Evolutionary conservation across 177 flowering plant species (phyloP), one percentile per base, ranked within the genome.

Genomic region (Vitis hybrid): DNA sequence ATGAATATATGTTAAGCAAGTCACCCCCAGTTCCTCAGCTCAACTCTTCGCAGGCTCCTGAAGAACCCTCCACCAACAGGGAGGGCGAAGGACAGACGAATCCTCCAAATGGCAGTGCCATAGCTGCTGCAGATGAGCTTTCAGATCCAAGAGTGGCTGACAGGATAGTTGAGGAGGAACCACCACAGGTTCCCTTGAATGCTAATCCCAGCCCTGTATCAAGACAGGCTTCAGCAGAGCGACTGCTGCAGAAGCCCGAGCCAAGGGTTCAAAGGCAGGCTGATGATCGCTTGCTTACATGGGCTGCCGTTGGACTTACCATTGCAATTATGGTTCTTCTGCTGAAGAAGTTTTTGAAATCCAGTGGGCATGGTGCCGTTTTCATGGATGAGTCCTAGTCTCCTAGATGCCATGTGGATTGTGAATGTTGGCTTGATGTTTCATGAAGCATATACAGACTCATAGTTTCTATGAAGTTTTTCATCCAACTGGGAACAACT

Each of bases 1-100:
- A 95, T 81, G 82, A 86, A 46, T 95, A 85, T 66, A 93, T 95
- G 97, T 81, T 91, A 21, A 90, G 95, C 87, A 95, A 93, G 83
- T 90, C 89, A 40, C 90, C 89, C 1, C 86, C 92, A 15, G 88
- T 83, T 72, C 91, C 93, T 51, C 86, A 89, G 72, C 78, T 65
- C 40, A 73, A 68, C 70, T 49, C 76, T 10, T 6, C 76, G 5
- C 67, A 75, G 70, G 62, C 73, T 46, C 35, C 85, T 6, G 85
- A 81, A 69, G 83, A 81, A 19, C 70, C 69, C 1, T 27, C 80
- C 21, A 58, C 65, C 65, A 60, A 74, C 30, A 60, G 40, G 67
- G 89, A 84, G 35, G 71, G 27, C 67, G 87, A 81, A 68, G 68
- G 62, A 30, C 77, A 70, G 67, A 81, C 11, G 32, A 73, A 40